Evolutionary conservation across 352 stramenopile species (phyloP).

Genomic region (Elongisporangium prolatum): DNA sequence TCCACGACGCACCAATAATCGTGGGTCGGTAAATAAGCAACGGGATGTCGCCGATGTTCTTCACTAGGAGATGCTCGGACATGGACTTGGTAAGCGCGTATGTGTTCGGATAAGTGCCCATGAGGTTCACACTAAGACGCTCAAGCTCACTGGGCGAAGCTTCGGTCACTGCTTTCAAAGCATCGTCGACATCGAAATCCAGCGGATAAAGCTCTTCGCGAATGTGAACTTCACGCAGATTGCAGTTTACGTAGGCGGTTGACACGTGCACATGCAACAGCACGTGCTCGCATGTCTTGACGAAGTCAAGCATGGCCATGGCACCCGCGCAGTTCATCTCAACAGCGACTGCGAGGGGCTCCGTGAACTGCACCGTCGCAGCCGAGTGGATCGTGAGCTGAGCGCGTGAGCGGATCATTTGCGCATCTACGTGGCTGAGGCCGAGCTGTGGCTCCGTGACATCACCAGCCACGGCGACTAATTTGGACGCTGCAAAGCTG

Average conservation of each 20-base stretch:
- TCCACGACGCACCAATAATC: slow-evolving; percentile 85
- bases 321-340: slow-evolving; percentile 83
- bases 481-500: slow-evolving; percentile 44
- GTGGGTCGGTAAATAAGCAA: slow-evolving; percentile 79
- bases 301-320: slow-evolving; percentile 57
- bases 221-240: slow-evolving; percentile 52
- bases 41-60: slow-evolving; percentile 42
- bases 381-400: slow-evolving; percentile 85
- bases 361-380: slow-evolving; percentile 83
- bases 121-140: slow-evolving; percentile 67
- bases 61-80: slow-evolving; percentile 70
- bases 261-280: slow-evolving; percentile 77
- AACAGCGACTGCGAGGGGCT: slow-evolving; percentile 79
- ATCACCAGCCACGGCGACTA: slow-evolving; percentile 61
- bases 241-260: slow-evolving; percentile 85
- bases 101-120: slow-evolving; percentile 87
- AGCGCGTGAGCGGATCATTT: slow-evolving; percentile 29
- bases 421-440: slow-evolving; percentile 38
- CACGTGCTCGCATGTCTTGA: slow-evolving; percentile 41
- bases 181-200: slow-evolving; percentile 78
- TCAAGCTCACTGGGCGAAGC: slow-evolving; percentile 55
- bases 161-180: slow-evolving; percentile 44
- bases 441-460: slow-evolving; percentile 65
- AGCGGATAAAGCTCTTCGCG: slow-evolving; percentile 76
- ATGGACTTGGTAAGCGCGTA: slow-evolving; percentile 89